phyloP scores from a whole-genome alignment of 2,329 filamentous ascomycete genomes.

The Scedosporium apiospermum region DNA sequence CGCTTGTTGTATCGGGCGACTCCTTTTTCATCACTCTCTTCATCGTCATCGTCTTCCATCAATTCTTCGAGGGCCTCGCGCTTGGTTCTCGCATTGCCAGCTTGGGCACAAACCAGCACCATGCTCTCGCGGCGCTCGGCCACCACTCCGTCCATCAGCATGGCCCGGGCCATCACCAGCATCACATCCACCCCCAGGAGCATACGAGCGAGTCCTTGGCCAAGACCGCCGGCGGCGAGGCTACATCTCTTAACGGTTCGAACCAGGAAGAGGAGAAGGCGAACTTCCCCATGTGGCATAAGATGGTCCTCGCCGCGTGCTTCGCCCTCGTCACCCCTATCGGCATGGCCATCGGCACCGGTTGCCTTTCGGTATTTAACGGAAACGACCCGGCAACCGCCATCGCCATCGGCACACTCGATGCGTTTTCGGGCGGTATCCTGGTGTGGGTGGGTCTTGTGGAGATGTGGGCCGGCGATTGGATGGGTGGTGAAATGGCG shows the following conservation, averaged over 20 bases:
- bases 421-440: constrained; percentile 66
- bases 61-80: constrained; percentile 69
- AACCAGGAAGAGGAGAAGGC: constrained; percentile 9
- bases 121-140: constrained; percentile 7
- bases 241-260: constrained; percentile 9
- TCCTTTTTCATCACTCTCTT: constrained; percentile 48
- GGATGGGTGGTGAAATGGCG: constrained; percentile 52
- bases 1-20: constrained; percentile 50
- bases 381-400: constrained; percentile 61
- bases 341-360: constrained; percentile 73
- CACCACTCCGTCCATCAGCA: constrained; percentile 15
- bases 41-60: constrained; percentile 66
- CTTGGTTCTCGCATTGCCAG: constrained; percentile 62
- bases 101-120: constrained; percentile 25
- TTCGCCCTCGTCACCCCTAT: constrained; percentile 67
- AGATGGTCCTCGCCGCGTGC: constrained; percentile 50
- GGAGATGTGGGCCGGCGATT: constrained; percentile 71
- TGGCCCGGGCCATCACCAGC: constrained; percentile 6
- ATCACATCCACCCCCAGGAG: constrained; percentile 3
- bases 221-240: constrained; percentile 7
- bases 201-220: constrained; percentile 16
- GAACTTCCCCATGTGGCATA: constrained; percentile 32
- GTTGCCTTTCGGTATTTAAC: constrained; percentile 61
- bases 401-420: constrained; percentile 62
- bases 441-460: constrained; percentile 72